Base-by-base conservation (phyloP, 805 yeast genomes). In the Barnettozyma botsteinii region DNA sequence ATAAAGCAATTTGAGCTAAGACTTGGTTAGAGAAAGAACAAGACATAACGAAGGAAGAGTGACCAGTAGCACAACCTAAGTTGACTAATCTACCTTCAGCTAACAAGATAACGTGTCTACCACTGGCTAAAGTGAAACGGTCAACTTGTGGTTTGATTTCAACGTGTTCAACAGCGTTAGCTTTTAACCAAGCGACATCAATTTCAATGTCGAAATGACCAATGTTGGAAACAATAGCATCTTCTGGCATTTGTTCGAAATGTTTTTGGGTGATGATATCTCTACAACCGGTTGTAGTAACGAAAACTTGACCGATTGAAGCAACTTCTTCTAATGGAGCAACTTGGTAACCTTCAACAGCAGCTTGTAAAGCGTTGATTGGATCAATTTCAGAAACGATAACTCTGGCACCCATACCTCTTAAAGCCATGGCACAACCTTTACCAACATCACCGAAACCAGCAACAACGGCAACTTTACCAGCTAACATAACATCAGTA, bases 361-460 rank as follows among this genome's bases (percentile, higher is more conserved):
- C 97, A 57, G 98, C 98, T 78, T 91, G 98, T 62, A 91, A 78
- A 56, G 98, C 98, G 69, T 91, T 91, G 75, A 91, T 91, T 64
- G 98, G 98, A 72, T 91, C 98, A 61, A 91, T 75, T 77, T 91
- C 98, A 56, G 98, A 84, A 62, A 91, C 88, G 54, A 93, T 78
- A 59, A 91, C 98, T 71, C 96, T 85, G 55, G 98, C 96, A 76
- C 98, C 98, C 97, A 91, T 89, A 65, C 94, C 89, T 73, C 86
- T 83, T 62, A 93, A 80, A 53, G 98, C 96, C 86, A 88, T 84
- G 67, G 96, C 97, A 80, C 98, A 91, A 70, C 98, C 98, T 77
- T 91, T 91, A 76, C 98, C 98, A 64, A 91, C 98, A 67, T 91
- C 98, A 80, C 98, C 98, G 77, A 81, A 91, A 73, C 98, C 98